Evolutionary conservation across 1,139 yeast species (phyloP).

Genomic region (Geotrichum australiense): DNA sequence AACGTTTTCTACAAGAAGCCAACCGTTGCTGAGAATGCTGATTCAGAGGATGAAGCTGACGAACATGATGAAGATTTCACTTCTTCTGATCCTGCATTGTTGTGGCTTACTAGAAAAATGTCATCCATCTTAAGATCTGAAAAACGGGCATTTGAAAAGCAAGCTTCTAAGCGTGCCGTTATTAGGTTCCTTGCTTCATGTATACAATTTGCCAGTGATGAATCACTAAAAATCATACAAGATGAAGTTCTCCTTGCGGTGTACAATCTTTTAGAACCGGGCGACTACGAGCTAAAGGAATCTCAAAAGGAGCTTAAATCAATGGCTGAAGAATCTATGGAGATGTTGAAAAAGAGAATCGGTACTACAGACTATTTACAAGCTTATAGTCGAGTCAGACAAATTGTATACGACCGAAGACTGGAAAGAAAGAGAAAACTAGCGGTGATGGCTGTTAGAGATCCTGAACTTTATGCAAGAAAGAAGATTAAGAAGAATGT

Average conservation of each 20-base stretch:
- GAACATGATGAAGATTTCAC: constrained; percentile 21
- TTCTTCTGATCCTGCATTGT: constrained; percentile 40
- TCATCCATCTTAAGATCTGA: constrained; percentile 50
- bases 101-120: constrained; percentile 56
- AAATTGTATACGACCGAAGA: constrained; percentile 53
- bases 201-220: constrained; percentile 23
- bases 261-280: constrained; percentile 44
- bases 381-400: constrained; percentile 57
- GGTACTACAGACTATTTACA: constrained; percentile 70
- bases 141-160: constrained; percentile 27
- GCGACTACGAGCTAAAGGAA: constrained; percentile 34
- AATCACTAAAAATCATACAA: constrained; percentile 5
- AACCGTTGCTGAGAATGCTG: constrained; percentile 24
- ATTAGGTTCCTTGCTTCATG: constrained; percentile 35
- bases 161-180: constrained; percentile 57
- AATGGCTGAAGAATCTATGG: constrained; percentile 62
- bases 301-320: constrained; percentile 47
- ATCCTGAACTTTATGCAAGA: constrained; percentile 76
- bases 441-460: constrained; percentile 67
- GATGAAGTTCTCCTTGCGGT: constrained; percentile 48
- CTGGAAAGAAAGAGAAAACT: constrained; percentile 69
- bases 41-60: constrained; percentile 10
- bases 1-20: constrained; percentile 23
- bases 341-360: constrained; percentile 58
- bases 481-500: constrained; percentile 72